Evolutionary conservation across 1,284 basidiomycete genomes (phyloP), one percentile per base, ranked within the genome.

Genomic region (Pisolithus thermaeus): DNA sequence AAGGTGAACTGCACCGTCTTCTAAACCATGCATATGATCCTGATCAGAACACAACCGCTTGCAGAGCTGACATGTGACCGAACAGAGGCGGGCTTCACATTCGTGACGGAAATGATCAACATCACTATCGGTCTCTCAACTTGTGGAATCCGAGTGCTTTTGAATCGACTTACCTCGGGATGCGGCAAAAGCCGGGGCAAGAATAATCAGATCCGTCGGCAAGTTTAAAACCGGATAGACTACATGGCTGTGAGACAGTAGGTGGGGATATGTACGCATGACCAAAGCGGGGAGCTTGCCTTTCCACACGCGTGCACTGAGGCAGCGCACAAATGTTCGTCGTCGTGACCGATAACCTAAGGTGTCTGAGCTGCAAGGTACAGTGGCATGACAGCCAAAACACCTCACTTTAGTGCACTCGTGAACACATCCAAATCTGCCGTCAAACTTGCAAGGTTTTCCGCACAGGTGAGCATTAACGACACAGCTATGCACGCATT

Each of bases 21-120:
- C 55, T 14, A 78, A 59, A 0, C 70, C 77, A 57, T 81, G 79
- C 27, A 81, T 64, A 63, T 81, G 79, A 47, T 78, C 66, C 4
- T 54, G 47, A 39, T 59, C 61, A 5, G 70, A 62, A 53, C 79
- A 81, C 3, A 78, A 62, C 27, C 77, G 66, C 48, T 70, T 73
- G 60, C 79, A 81, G 0, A 80, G 59, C 50, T 73, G 64, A n/a
- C n/a, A n/a, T n/a, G n/a, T n/a, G n/a, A n/a, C n/a, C n/a, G n/a
- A n/a, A n/a, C n/a, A n/a, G n/a, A 71, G 66, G 22, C 67, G 62
- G 20, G 66, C 68, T 39, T 74, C 72, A 52, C 79, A 81, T n/a
- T 64, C 58, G 61, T 81, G 79, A 9, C 61, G 58, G 6, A 56
- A 55, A 55, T 81, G 79, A 0, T 60, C 53, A 40, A 72, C 60